Conservation (phyloP, 2,329 filamentous ascomycete genomes). For the Exophiala sp. region DNA sequence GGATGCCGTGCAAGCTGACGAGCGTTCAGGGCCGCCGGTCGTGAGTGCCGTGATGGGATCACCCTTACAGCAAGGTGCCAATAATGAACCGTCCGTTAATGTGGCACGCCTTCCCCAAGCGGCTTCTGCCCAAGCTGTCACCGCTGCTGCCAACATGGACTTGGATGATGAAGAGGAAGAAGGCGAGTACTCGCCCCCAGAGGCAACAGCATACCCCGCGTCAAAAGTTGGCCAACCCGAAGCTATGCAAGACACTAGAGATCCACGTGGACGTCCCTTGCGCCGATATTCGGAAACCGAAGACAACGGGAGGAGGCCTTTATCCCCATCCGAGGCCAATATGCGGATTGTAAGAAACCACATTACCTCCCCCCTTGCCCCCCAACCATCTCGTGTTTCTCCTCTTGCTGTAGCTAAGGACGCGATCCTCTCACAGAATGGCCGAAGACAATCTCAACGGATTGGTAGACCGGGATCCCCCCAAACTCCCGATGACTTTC, state of each 20-base stretch:
- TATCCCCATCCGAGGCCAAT: slow-evolving; percentile 33
- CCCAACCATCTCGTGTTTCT: slow-evolving; percentile 69
- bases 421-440: slow-evolving; percentile 54
- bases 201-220: slow-evolving; percentile 37
- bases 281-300: slow-evolving; percentile 29
- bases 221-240: slow-evolving; percentile 10
- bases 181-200: slow-evolving; percentile 48
- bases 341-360: slow-evolving; percentile 69
- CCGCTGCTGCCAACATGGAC: slow-evolving; percentile 19
- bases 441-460: slow-evolving; percentile 37
- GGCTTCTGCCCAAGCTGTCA: not conserved
- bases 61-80: slow-evolving; percentile 14
- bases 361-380: slow-evolving; percentile 69
- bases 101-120: not conserved
- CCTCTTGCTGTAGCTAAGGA: slow-evolving; percentile 54
- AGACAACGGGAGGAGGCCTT: slow-evolving; percentile 22
- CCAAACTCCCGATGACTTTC: slow-evolving; percentile 31
- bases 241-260: slow-evolving; percentile 23
- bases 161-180: slow-evolving; percentile 40
- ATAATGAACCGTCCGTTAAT: slow-evolving; percentile 7
- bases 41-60: slow-evolving; percentile 27
- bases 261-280: slow-evolving; percentile 26
- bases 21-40: slow-evolving; percentile 17
- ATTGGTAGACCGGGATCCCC: slow-evolving; percentile 42
- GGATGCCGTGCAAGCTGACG: slow-evolving; percentile 33